Evolutionary conservation across 1,284 basidiomycete genomes (phyloP), one percentile per base, ranked within the genome.

Genomic region (Tilletiaria anomala): DNA sequence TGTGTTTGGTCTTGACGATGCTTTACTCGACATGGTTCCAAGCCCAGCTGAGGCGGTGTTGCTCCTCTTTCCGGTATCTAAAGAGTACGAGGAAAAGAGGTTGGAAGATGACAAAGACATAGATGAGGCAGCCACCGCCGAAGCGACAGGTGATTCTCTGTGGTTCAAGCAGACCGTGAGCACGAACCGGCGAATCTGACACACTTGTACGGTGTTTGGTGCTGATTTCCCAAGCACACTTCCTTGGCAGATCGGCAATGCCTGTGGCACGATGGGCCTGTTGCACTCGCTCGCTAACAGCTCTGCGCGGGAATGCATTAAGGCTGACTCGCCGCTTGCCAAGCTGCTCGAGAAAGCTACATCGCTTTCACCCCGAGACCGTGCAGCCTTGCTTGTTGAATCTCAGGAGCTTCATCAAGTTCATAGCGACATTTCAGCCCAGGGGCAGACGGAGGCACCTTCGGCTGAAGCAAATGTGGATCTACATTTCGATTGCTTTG

Each of bases 1-100:
- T 54, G 69, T 75, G 24, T 68, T 66, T 46, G 72, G 71, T 14
- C 51, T 73, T 29, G 70, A 73, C 37, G 60, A 69, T n/a, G 72
- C 72, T 37, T 54, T 73, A 16, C 63, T 75, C 4, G 58, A 64
- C 8, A 64, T 73, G 47, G 61, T 73, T 18, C 68, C 70, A 1
- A 58, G 68, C 12, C 72, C 72, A 0, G 70, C 71, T 0, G 54
- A 68, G 29, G 73, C 72, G 1, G 60, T 74, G 2, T 67, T 74
- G 4, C 59, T 74, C 15, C 67, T 71, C 12, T 73, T 72, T 46
- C 71, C 70, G 2, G 36, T 60, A 16, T 47, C 57, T 72, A 79
- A 54, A 8, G 37, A 43, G 4, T 47, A 54, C 38, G 61, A 58
- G 23, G 41, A 46, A 29, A 23, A 44, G 5, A 48, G 54, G 5